A percentile compares a stretch with the other conserved stretches of the same genome.
phyloP scores from a whole-genome alignment of 2,329 filamentous ascomycete species.

The Aspergillus floridensis region DNA sequence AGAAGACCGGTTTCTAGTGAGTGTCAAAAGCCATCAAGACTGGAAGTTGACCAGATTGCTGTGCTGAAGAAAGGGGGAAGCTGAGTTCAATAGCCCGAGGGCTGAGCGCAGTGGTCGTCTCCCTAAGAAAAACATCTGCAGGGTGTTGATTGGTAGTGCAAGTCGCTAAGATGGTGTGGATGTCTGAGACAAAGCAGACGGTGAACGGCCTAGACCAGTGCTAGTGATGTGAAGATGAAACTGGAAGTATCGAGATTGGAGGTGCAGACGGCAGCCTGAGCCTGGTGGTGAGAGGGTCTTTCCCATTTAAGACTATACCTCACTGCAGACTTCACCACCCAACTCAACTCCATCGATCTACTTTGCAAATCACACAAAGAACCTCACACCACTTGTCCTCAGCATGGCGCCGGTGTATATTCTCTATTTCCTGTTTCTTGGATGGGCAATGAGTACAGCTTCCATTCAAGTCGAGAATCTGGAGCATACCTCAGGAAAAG shows the following conservation, averaged over 20 bases:
- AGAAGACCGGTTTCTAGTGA: too few species aligned
- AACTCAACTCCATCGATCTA: too few species aligned
- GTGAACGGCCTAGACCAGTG: not conserved
- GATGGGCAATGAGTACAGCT: not conserved
- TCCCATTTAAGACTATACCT: not conserved
- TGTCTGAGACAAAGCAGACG: not conserved
- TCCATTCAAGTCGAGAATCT: not conserved
- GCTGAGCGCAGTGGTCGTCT: not conserved
- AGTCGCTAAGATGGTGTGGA: not conserved
- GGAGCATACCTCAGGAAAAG: not conserved
- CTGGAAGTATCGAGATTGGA: not conserved
- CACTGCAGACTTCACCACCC: not conserved
- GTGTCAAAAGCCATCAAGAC: too few species aligned
- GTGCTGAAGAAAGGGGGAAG: not conserved
- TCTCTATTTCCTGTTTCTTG: not conserved
- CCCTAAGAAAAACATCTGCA: not conserved
- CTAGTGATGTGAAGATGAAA: not conserved
- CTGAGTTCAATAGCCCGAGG: not conserved
- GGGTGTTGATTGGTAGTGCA: not conserved
- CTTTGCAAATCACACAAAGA: too few species aligned
- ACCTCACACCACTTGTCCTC: not conserved
- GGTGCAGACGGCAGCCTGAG: not conserved
- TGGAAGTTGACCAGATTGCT: too few species aligned
- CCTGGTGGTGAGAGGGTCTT: not conserved
- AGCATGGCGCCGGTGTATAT: not conserved